Conservation (phyloP, 2,329 filamentous ascomycete species). For the Aspergillus japonicus region DNA sequence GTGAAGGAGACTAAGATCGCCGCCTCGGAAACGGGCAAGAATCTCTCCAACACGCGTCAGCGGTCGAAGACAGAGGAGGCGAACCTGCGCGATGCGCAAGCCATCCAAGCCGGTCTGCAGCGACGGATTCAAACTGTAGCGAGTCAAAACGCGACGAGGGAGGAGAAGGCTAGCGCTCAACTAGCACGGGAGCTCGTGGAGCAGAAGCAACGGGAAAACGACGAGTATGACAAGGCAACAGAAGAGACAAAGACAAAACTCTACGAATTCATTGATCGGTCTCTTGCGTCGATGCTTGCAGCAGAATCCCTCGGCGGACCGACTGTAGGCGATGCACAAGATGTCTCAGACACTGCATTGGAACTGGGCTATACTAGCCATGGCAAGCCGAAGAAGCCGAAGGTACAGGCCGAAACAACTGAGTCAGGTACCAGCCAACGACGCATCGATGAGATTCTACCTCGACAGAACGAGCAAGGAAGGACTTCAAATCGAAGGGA, state of each 20-base stretch:
- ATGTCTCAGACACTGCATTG: slow-evolving; percentile 58
- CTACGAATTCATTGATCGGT: slow-evolving; percentile 67
- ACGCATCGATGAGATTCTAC: slow-evolving; percentile 54
- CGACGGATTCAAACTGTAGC: slow-evolving; percentile 61
- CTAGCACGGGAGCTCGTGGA: slow-evolving; percentile 62
- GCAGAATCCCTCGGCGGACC: slow-evolving; percentile 82
- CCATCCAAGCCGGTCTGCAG: slow-evolving; percentile 50
- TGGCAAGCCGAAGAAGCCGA: slow-evolving; percentile 47
- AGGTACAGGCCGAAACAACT: slow-evolving; percentile 26
- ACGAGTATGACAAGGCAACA: slow-evolving; percentile 61
- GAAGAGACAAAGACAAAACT: slow-evolving; percentile 62
- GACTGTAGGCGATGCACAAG: slow-evolving; percentile 71
- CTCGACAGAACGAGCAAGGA: slow-evolving; percentile 30
- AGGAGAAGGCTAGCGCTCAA: slow-evolving; percentile 60
- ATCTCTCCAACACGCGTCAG: slow-evolving; percentile 39
- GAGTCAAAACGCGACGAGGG: slow-evolving; percentile 56
- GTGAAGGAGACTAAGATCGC: slow-evolving; percentile 64
- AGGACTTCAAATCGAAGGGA: slow-evolving; percentile 45
- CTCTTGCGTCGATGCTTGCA: slow-evolving; percentile 72
- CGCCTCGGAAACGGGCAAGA: slow-evolving; percentile 47
- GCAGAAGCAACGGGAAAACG: slow-evolving; percentile 60
- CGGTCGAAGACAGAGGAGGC: slow-evolving; percentile 47
- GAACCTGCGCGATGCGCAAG: slow-evolving; percentile 48
- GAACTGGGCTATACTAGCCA: slow-evolving; percentile 55
- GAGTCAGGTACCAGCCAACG: slow-evolving; percentile 42